A percentile compares a stretch with the other conserved stretches of the same genome.
These are phyloP conservation scores for Debaryomycetaceae sp. DNA, from an alignment of 1,139 yeast genomes.

Conservation along the genomic window DNA sequence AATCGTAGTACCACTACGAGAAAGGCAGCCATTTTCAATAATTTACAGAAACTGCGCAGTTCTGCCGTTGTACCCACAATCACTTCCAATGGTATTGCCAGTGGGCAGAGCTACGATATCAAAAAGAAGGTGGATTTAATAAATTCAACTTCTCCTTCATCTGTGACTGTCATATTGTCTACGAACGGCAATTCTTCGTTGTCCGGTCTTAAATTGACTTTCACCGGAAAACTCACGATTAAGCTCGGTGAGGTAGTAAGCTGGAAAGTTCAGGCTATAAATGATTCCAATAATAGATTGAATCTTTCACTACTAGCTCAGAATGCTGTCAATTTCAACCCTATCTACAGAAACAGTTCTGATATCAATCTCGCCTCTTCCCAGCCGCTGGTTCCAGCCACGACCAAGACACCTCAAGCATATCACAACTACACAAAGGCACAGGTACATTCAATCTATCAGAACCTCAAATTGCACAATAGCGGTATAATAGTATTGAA, in stretches of 20 bases:
- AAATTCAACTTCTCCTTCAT: slow-evolving; percentile 36
- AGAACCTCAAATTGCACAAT: slow-evolving; percentile 30
- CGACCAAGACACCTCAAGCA: slow-evolving; percentile 1
- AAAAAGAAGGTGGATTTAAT: slow-evolving; percentile 12
- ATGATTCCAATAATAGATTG: slow-evolving; percentile 47
- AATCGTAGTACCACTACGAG: slow-evolving; percentile 9
- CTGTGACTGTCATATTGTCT: slow-evolving; percentile 43
- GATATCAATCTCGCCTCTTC: slow-evolving; percentile 13
- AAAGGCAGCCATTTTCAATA: slow-evolving; percentile 18
- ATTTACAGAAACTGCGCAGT: slow-evolving; percentile 12
- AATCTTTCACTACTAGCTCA: slow-evolving; percentile 41
- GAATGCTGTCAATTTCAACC: slow-evolving; percentile 13
- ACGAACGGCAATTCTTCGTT: slow-evolving; percentile 29
- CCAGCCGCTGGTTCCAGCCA: background rate
- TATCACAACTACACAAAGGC: slow-evolving; percentile 13
- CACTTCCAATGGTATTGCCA: background rate
- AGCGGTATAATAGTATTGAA: slow-evolving; percentile 57
- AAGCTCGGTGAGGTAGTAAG: slow-evolving; percentile 57
- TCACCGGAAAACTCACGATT: slow-evolving; percentile 61
- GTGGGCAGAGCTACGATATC: slow-evolving; percentile 1
- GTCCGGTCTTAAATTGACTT: slow-evolving; percentile 55
- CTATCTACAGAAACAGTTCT: slow-evolving; percentile 11
- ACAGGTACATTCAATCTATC: slow-evolving; percentile 32
- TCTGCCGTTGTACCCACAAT: slow-evolving; percentile 2
- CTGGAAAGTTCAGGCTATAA: slow-evolving; percentile 69